Percentiles rank a stretch among this genome's conserved stretches.
Evolutionary conservation across 2,329 filamentous ascomycete genomes (phyloP).

Genomic region (Esteya vermicola): DNA sequence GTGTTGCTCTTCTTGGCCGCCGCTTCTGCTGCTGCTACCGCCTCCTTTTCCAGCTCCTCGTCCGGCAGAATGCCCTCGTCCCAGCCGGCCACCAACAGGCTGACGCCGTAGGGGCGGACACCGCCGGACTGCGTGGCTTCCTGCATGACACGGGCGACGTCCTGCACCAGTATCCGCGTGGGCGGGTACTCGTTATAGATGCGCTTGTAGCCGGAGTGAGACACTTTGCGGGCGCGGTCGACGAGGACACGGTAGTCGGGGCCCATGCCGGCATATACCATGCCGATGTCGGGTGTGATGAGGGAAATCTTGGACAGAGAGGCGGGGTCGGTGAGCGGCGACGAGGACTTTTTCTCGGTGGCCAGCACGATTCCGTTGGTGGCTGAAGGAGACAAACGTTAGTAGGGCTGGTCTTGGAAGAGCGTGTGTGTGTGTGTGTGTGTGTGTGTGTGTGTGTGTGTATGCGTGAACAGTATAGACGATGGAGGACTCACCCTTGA

Average conservation of each 20-base stretch:
- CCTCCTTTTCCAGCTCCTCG: slow-evolving; percentile 44
- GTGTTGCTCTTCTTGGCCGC: slow-evolving; percentile 27
- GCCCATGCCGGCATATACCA: slow-evolving; percentile 99
- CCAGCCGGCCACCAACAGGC: slow-evolving; percentile 90
- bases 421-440: too few relatives aligned
- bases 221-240: slow-evolving; percentile 95
- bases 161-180: slow-evolving; percentile 96
- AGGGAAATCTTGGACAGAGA: slow-evolving; percentile 95
- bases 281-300: slow-evolving; percentile 97
- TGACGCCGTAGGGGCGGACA: slow-evolving; percentile 93
- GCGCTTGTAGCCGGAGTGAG: slow-evolving; percentile 96
- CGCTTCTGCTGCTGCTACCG: slow-evolving; percentile 35
- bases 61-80: slow-evolving; percentile 92
- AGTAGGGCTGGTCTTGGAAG: too few relatives aligned
- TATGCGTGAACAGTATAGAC: background rate
- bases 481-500: slow-evolving; percentile 65
- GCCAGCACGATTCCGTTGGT: slow-evolving; percentile 98
- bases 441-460: too few relatives aligned
- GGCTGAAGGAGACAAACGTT: too few relatives aligned
- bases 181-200: slow-evolving; percentile 99
- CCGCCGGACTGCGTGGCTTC: slow-evolving; percentile 97
- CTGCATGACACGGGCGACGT: slow-evolving; percentile 95
- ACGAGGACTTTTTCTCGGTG: slow-evolving; percentile 98
- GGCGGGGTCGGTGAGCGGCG: slow-evolving; percentile 85
- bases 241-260: slow-evolving; percentile 96